Evolutionary conservation across 352 stramenopile species (phyloP), one percentile per base, ranked within the genome.

Genomic region (Globisporangium rhizosaccharum): DNA sequence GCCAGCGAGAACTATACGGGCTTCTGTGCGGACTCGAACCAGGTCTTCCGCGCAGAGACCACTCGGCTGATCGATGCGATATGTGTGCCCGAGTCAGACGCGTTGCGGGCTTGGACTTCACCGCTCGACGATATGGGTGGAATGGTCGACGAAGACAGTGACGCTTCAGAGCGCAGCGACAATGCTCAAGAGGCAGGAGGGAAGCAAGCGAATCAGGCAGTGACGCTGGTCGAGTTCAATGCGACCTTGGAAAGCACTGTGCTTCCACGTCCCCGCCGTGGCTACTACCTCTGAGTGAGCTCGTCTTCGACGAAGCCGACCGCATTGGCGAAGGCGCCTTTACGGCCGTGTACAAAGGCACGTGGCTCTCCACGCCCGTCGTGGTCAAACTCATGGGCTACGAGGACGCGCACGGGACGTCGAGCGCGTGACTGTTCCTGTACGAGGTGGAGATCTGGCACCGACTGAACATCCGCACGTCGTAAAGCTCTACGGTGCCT

Each of bases 401-500:
- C 26, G 49, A 53, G n/a, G 25, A 42, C 26, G 49, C 44, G 12
- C 20, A 42, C 51, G 9, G 9, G 30, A 36, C 30, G 30, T 9
- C 5, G 6, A 45, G 20, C 15, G 9, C 11, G 5, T n/a, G 48
- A 3, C 6, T 56, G 12, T 51, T 51, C 28, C 15, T 30, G 2
- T 26, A 59, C 18, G 53, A 52, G 30, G 15, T 59, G 17, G 41
- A 30, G 7, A 30, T 59, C 5, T 59, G 53, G 53, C 25, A 33
- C 28, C 53, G 15, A 23, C 41, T 59, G 10, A 41, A 52, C 20
- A 51, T 23, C 53, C 53, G 25, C 53, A 59, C 37, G 45, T 51
- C 0, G 7, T 52, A 0, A 59, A 59, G 23, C 41, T 59, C 3
- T 59, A 41, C 23, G 53, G 53, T 15, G 53, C 42, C 2, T 57